Conservation (phyloP, 305 asterid genomes). For the Plantago rigida region DNA sequence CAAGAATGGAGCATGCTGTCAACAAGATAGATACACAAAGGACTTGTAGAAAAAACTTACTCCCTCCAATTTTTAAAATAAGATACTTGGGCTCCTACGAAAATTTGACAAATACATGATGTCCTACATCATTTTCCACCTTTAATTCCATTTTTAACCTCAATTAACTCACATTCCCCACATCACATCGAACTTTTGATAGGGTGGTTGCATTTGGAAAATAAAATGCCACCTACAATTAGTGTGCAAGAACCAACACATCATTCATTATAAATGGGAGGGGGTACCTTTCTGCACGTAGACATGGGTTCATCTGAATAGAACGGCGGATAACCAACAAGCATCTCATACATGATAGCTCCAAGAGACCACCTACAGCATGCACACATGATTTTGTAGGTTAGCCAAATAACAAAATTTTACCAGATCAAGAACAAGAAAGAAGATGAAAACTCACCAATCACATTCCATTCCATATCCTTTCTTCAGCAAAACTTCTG, state of each 20-base stretch:
- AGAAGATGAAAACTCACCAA: constrained; percentile 44
- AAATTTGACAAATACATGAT: too few relatives aligned
- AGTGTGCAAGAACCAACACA: constrained; percentile 5
- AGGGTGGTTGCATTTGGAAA: too few relatives aligned
- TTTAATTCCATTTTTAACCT: too few relatives aligned
- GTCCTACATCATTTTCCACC: too few relatives aligned
- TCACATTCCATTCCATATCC: constrained; percentile 95
- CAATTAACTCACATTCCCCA: background rate
- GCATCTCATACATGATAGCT: constrained; percentile 93
- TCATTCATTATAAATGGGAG: too few relatives aligned
- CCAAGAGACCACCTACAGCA: constrained; percentile 88
- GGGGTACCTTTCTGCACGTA: constrained; percentile 76
- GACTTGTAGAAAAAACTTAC: too few relatives aligned
- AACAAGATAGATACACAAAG: too few relatives aligned
- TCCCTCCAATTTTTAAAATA: too few relatives aligned
- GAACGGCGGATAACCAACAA: constrained; percentile 90
- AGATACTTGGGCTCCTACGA: too few relatives aligned
- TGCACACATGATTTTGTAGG: constrained; percentile 18
- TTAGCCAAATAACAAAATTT: constrained; percentile 15
- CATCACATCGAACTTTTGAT: too few relatives aligned
- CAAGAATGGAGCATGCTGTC: too few relatives aligned
- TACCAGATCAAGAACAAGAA: constrained; percentile 18
- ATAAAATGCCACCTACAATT: constrained; percentile 3
- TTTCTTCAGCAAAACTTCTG: constrained; percentile 79
- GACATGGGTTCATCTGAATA: constrained; percentile 95